Evolutionary conservation across 1,139 yeast species (phyloP).

Genomic region (Scheffersomyces stambukii): DNA sequence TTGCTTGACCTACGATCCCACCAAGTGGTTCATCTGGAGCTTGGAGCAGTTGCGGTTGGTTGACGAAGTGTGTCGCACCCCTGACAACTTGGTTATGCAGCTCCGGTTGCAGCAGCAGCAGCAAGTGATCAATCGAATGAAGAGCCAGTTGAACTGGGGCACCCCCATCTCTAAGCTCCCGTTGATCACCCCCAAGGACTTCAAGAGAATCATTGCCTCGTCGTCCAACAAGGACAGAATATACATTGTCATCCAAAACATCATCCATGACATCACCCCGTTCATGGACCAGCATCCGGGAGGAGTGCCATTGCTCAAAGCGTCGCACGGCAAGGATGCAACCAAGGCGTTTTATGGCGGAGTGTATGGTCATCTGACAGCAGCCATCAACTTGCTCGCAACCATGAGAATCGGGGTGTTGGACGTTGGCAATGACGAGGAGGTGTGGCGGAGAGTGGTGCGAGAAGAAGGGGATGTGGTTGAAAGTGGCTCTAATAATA

Average conservation of each 20-base stretch:
- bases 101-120: slow-evolving; percentile 64
- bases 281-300: slow-evolving; percentile 74
- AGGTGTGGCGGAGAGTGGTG: slow-evolving; percentile 66
- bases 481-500: slow-evolving; percentile 20
- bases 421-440: slow-evolving; percentile 79
- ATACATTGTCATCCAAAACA: slow-evolving; percentile 46
- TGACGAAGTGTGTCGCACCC: slow-evolving; percentile 36
- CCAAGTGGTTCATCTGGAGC: slow-evolving; percentile 53
- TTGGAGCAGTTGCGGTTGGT: slow-evolving; percentile 39
- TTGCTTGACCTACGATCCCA: slow-evolving; percentile 58
- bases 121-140: slow-evolving; percentile 51
- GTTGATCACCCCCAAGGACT: slow-evolving; percentile 45
- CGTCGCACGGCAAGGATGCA: slow-evolving; percentile 70
- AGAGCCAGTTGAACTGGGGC: slow-evolving; percentile 72
- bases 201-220: slow-evolving; percentile 35
- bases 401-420: slow-evolving; percentile 72
- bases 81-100: slow-evolving; percentile 50
- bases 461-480: slow-evolving; percentile 36
- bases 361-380: slow-evolving; percentile 70
- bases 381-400: slow-evolving; percentile 66
- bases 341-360: slow-evolving; percentile 73
- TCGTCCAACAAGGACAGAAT: slow-evolving; percentile 35
- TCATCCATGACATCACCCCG: slow-evolving; percentile 71
- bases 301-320: slow-evolving; percentile 54
- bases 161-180: slow-evolving; percentile 70